Evolutionary conservation across 371 early-diverging fungal genomes (phyloP), one percentile per base, ranked within the genome.

Genomic region (Coemansia sp.): DNA sequence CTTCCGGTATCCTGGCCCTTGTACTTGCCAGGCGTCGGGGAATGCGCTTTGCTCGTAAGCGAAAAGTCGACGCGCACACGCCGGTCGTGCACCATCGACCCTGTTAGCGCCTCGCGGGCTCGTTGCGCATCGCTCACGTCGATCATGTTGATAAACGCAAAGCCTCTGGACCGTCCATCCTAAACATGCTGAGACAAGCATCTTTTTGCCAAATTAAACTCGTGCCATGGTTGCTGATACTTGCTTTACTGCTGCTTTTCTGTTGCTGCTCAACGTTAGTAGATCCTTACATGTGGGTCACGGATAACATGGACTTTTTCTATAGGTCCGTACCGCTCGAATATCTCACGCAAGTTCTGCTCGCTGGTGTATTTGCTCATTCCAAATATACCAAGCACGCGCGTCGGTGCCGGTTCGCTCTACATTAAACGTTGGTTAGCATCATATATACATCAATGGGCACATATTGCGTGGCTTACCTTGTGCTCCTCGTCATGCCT

Each of bases 361-460:
- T 90, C 89, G 60, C 73, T 80, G 13, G 92, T 92, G 55, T 84
- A 78, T 54, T 87, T 82, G 72, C 86, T 87, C 68, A 93, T 84
- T 37, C 91, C 91, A 81, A 93, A 93, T 14, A 92, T 90, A 40
- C 93, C 93, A 40, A 93, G 78, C 14, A 89, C 88, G 16, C 82
- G 82, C 61, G 79, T 79, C 67, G 90, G 83, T 11, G 48, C 16
- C 27, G 67, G 70, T 10, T 59, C 63, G 14, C n/a, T 39, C 66
- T 69, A 66, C 62, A 58, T 7, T 11, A 16, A 21, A 10, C 14
- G 37, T 37, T 10, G 24, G 8, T 11, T 24, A 13, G 52, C 52
- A 10, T 3, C 24, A 8, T 24, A 13, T 60, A 26, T 7, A 4
- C 16, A 11, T 26, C 52, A 52, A 26, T 26, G 24, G 34, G 26